These are phyloP conservation scores for Debaryomyces coudertii DNA, from an alignment of 1,139 yeast species.

Conservation along the genomic window DNA sequence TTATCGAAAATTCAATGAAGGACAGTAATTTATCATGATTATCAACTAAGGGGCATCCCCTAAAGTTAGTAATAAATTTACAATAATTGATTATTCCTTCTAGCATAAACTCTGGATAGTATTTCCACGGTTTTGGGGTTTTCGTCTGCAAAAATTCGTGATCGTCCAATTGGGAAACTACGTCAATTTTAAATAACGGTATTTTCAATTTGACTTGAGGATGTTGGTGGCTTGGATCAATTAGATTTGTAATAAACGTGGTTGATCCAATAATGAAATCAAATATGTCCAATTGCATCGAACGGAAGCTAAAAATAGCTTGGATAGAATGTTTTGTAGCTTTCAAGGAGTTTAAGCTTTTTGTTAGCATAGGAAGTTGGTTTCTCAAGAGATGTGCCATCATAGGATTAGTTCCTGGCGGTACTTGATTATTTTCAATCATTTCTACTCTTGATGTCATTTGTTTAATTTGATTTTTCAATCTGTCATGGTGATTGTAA, in stretches of 20 bases:
- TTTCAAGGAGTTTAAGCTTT: constrained; percentile 40
- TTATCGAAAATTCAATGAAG: constrained; percentile 74
- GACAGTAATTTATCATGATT: constrained; percentile 54
- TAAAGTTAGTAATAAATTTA: constrained; percentile 62
- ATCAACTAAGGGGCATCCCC: constrained; percentile 59
- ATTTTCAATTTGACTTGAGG: constrained; percentile 59
- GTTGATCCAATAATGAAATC: constrained; percentile 79
- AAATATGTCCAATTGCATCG: constrained; percentile 65
- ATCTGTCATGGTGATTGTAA: constrained; percentile 56
- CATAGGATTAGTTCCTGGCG: constrained; percentile 33
- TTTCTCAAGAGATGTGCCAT: constrained; percentile 33
- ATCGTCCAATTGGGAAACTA: constrained; percentile 60
- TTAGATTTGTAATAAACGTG: constrained; percentile 66
- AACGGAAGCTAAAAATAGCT: constrained; percentile 59
- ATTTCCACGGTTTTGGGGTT: constrained; percentile 79
- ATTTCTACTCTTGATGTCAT: constrained; percentile 54
- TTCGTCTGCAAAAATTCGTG: constrained; percentile 64
- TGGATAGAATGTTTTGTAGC: constrained; percentile 57
- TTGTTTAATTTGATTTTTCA: constrained; percentile 56
- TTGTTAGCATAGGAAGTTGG: constrained; percentile 51
- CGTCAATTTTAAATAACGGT: constrained; percentile 64
- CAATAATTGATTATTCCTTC: constrained; percentile 84
- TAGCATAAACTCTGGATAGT: constrained; percentile 81
- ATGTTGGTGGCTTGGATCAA: constrained; percentile 69
- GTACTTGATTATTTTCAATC: constrained; percentile 37